phyloP scores from a whole-genome alignment of 139 green algal species.

The Chara braunii region DNA sequence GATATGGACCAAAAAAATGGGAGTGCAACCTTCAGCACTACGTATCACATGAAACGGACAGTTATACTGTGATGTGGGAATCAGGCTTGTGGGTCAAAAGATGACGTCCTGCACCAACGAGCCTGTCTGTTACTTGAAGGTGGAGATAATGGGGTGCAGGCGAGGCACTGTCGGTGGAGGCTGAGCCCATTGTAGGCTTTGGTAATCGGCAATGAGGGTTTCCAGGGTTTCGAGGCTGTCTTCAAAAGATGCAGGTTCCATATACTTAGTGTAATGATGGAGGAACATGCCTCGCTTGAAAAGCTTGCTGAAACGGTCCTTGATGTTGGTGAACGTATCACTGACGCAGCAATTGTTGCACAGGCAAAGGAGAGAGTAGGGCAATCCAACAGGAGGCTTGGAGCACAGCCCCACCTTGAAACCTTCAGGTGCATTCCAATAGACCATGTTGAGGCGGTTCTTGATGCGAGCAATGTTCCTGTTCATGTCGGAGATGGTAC shows the following conservation, averaged over 20 bases:
- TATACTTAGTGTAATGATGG: constrained; percentile 6
- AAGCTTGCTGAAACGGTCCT: background rate
- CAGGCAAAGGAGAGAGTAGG: constrained; percentile 58
- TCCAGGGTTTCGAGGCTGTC: too few species aligned
- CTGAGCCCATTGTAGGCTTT: too few species aligned
- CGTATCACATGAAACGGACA: too few species aligned
- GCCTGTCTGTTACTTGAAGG: too few species aligned
- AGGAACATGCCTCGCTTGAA: background rate
- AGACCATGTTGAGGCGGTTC: constrained; percentile 52
- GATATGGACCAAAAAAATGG: too few species aligned
- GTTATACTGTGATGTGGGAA: too few species aligned
- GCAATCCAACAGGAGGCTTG: constrained; percentile 54
- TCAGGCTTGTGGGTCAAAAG: too few species aligned
- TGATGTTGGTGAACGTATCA: background rate
- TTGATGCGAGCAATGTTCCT: constrained; percentile 56
- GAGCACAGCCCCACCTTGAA: constrained; percentile 6
- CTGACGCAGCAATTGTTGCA: constrained; percentile 60
- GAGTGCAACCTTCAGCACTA: too few species aligned
- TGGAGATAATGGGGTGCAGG: too few species aligned
- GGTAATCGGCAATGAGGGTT: too few species aligned
- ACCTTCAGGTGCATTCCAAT: constrained; percentile 68
- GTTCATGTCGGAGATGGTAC: constrained; percentile 55
- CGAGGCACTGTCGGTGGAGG: too few species aligned
- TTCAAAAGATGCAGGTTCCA: background rate
- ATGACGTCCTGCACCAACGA: too few species aligned